Percentiles rank a stretch among this genome's conserved stretches.
These are phyloP conservation scores for Mycena vulgaris DNA, from an alignment of 768 basidiomycete species.

Conservation along the genomic window DNA sequence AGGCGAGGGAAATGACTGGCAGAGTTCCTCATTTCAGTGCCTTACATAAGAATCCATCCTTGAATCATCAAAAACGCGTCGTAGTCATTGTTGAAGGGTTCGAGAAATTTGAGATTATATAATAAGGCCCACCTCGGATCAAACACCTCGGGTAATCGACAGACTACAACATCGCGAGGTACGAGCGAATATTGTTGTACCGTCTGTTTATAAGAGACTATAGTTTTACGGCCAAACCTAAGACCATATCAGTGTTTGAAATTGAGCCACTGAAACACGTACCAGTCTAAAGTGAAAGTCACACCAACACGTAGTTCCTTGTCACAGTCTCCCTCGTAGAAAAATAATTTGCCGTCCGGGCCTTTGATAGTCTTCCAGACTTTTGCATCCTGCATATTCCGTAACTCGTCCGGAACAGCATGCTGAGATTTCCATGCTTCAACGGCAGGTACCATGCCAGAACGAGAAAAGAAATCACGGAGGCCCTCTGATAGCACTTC, in stretches of 20 bases:
- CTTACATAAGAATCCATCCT: too few species aligned
- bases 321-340: conserved; percentile 10
- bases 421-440: conserved; percentile 29
- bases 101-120: too few species aligned
- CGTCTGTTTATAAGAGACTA: too few species aligned
- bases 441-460: conserved; percentile 22
- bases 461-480: conserved; percentile 17
- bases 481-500: conserved; percentile 31
- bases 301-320: conserved; percentile 39
- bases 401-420: background rate
- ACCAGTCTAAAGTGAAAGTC: conserved; percentile 41
- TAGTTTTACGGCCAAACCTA: conserved; percentile 35
- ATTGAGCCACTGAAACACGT: background rate
- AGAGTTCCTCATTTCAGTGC: too few species aligned
- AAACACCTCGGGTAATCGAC: too few species aligned
- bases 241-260: background rate
- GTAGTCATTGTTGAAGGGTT: too few species aligned
- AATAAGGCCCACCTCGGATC: too few species aligned
- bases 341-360: conserved; percentile 31
- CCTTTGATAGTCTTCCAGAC: conserved; percentile 36
- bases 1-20: too few species aligned
- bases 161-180: too few species aligned
- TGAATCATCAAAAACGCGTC: too few species aligned
- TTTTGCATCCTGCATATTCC: conserved; percentile 29
- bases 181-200: too few species aligned